phyloP scores from a whole-genome alignment of 2,329 filamentous ascomycete genomes.

The Plectosphaerella sp. region DNA sequence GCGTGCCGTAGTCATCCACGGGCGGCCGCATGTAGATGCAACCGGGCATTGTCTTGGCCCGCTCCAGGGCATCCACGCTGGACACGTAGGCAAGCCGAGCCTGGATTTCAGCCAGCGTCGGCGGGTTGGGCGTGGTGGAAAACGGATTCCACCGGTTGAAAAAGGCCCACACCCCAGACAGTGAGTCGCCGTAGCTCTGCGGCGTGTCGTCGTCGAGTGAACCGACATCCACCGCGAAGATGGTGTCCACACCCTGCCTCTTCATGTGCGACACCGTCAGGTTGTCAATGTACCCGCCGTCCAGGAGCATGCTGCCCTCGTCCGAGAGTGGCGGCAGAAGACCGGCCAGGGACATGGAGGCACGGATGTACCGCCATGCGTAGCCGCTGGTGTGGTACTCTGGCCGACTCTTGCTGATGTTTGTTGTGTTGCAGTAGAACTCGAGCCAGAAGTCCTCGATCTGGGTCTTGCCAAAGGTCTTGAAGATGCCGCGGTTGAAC shows the following conservation, averaged over 20 bases:
- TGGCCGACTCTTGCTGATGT: slow-evolving; percentile 87
- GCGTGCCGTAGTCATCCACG: slow-evolving; percentile 85
- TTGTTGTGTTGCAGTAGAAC: slow-evolving; percentile 99
- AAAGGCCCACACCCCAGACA: slow-evolving; percentile 93
- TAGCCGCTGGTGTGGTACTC: slow-evolving; percentile 97
- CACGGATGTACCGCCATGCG: slow-evolving; percentile 93
- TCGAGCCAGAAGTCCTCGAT: slow-evolving; percentile 99
- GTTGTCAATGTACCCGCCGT: slow-evolving; percentile 97
- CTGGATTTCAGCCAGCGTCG: slow-evolving; percentile 93
- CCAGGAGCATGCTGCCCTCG: slow-evolving; percentile 92
- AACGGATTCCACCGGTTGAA: slow-evolving; percentile 97
- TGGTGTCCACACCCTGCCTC: slow-evolving; percentile 82
- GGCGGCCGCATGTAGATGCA: slow-evolving; percentile 97
- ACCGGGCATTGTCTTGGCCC: slow-evolving; percentile 84
- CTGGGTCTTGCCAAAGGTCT: slow-evolving; percentile 92
- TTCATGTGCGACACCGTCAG: slow-evolving; percentile 98
- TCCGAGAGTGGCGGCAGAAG: slow-evolving; percentile 91
- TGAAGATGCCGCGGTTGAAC: slow-evolving; percentile 98
- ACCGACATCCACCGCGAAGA: slow-evolving; percentile 94
- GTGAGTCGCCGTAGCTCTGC: slow-evolving; percentile 87
- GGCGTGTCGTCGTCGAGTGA: slow-evolving; percentile 87
- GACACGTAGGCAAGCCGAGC: slow-evolving; percentile 91
- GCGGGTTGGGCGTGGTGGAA: slow-evolving; percentile 81
- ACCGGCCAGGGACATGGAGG: slow-evolving; percentile 94
- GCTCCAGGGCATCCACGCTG: slow-evolving; percentile 88